Percentiles rank a stretch among this genome's conserved stretches.
Evolutionary conservation across 495 filamentous ascomycete genomes (phyloP).

Genomic region (Lasiosphaeris hirsuta): DNA sequence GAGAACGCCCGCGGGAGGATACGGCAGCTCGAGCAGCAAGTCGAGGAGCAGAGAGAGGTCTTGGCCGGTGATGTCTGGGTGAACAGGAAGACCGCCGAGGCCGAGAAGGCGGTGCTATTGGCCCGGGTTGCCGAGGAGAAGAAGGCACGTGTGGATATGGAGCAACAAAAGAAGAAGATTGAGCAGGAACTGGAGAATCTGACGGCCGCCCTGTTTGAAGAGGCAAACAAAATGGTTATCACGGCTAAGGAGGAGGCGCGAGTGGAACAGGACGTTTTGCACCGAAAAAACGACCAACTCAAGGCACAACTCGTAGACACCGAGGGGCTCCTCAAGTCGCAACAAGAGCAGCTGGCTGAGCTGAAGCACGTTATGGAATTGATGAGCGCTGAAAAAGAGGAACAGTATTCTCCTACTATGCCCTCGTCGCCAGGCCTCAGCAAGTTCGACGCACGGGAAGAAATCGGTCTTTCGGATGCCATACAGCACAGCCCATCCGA

Average conservation of each 20-base stretch:
- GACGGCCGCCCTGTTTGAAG: constrained; percentile 87
- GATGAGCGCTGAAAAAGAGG: constrained; percentile 72
- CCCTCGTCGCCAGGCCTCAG: constrained; percentile 57
- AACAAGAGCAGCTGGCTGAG: constrained; percentile 89
- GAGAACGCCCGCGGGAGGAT: constrained; percentile 69
- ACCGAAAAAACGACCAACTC: constrained; percentile 50
- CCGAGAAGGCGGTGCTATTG: constrained; percentile 39
- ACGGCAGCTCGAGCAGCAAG: constrained; percentile 59
- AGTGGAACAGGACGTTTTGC: constrained; percentile 32
- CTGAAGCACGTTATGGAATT: constrained; percentile 89
- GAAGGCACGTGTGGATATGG: constrained; percentile 61
- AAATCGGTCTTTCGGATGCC: constrained; percentile 36
- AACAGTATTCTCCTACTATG: constrained; percentile 60
- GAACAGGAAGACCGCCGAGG: constrained; percentile 46
- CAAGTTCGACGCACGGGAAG: constrained; percentile 43
- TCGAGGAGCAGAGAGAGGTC: constrained; percentile 48
- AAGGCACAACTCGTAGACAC: constrained; percentile 47
- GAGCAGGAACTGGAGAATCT: constrained; percentile 81
- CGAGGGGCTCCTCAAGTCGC: constrained; percentile 78
- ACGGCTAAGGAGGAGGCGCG: constrained; percentile 44
- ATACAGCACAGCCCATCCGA: constrained; percentile 49
- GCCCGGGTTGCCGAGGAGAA: constrained; percentile 60
- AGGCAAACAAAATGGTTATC: constrained; percentile 96
- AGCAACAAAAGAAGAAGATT: constrained; percentile 66
- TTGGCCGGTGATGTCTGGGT: constrained; percentile 71